Base-by-base conservation (phyloP, 352 stramenopile species). In the Pythium vanterpoolii region DNA sequence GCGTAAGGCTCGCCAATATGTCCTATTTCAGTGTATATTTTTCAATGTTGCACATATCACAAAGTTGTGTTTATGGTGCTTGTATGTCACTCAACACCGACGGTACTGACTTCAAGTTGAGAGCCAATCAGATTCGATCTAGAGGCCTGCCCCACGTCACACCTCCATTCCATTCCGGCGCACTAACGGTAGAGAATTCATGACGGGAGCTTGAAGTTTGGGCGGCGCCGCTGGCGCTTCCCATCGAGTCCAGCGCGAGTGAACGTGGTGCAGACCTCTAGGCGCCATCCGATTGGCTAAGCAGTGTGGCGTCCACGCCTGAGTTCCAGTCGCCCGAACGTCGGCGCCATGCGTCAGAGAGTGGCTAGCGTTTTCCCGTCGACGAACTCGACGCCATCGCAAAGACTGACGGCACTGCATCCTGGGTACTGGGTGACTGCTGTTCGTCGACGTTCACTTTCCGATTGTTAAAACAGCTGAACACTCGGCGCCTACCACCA, bases 391-490 rank as follows among this genome's bases (percentile, higher is more conserved):
- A 28, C 47, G 30, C 31, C 33, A n/a, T 39, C 52, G 52, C 7
- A 14, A 48, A 45, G 26, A 21, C 21, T 43, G 31, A 55, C n/a
- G 31, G 31, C 10, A 44, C 34, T 23, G n/a, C 36, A 5, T 7
- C 47, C 26, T 7, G n/a, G 34, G 36, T 53, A 28, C 40, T 53
- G 46, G 46, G 16, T 40, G 46, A 47, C 18, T 46, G 6, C 23
- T 7, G 33, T 14, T 39, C 8, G 33, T n/a, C n/a, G 33, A 9
- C 19, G 23, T 10, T 31, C 53, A 60, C 53, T 39, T 53, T 42
- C 53, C 42, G n/a, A 52, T 60, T 60, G 52, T n/a, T n/a, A n/a
- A n/a, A 60, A 60, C 53, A 60, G 27, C 40, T 36, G 28, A 45
- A 28, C 51, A 36, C 49, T 14, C 34, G 18, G 18, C 40, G 10